Base-by-base conservation (phyloP, 2,329 filamentous ascomycete species). In the Pseudogymnoascus sp. region DNA sequence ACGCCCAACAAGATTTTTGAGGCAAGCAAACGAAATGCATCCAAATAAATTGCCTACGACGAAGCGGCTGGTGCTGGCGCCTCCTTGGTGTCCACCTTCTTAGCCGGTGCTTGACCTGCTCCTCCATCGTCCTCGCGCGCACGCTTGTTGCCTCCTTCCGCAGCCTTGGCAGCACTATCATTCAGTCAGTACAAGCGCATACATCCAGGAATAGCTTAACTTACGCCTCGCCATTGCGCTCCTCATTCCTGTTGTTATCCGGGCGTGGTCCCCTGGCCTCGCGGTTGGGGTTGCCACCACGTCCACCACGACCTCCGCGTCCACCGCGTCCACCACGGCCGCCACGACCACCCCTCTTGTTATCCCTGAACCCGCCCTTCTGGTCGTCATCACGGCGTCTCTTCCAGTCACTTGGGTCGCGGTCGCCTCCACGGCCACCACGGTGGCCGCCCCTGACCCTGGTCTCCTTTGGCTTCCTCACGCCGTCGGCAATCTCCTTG, bases 401-500 rank as follows among this genome's bases (percentile, higher is more conserved):
- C 77, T 85, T 87, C 84, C 85, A 88, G 75, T 87, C 82, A 69
- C 84, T 76, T 60, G 78, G 73, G 69, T 84, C 80, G 61, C 76
- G 75, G 62, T 77, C 74, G 31, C 75, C 74, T 62, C 73, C 70
- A 64, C 77, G 75, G n/a, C 78, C 69, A 36, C 68, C 73, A 64
- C 71, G 70, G 38, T 71, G 69, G 35, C 68, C 65, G 26, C 64
- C 59, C 75, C 62, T 63, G 60, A 61, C 63, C 62, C 42, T 61
- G 26, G 63, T 63, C 64, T 67, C 65, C 70, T 79, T 85, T 66
- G 88, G 84, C 73, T 86, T 79, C 59, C 91, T 79, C 71, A 85
- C 86, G 65, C 90, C 90, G 47, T 86, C 82, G 69, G 84, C 81
- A 71, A 93, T 93, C 38, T 89, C 83, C 63, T 86, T 78, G 64